Conservation (phyloP, 2,329 filamentous ascomycete species). For the Penicillium frequentans region DNA sequence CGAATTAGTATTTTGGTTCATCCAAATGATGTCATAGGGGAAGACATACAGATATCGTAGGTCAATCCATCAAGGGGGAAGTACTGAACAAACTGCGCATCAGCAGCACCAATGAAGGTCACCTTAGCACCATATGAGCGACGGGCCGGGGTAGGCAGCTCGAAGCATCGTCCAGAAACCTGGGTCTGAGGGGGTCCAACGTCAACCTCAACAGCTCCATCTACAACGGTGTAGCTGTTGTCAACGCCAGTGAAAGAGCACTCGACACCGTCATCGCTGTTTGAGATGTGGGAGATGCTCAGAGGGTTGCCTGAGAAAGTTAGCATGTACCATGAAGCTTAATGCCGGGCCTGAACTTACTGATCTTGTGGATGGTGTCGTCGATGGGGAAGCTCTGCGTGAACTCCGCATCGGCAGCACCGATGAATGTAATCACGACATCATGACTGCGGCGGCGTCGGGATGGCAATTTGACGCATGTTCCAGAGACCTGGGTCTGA, state of each 20-base stretch:
- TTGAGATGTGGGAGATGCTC: constrained; percentile 23
- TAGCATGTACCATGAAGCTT: not conserved
- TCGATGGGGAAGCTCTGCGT: constrained; percentile 17
- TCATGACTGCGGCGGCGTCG: not conserved
- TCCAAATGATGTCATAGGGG: not conserved
- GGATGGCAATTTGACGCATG: not conserved
- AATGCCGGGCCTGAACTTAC: constrained; percentile 5
- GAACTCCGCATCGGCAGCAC: constrained; percentile 21
- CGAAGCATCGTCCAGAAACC: constrained; percentile 14
- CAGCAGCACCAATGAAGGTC: constrained; percentile 14
- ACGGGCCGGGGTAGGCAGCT: not conserved
- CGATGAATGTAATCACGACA: constrained; percentile 3
- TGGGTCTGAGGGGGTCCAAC: constrained; percentile 28
- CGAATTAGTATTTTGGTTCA: not conserved
- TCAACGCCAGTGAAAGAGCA: constrained; percentile 25
- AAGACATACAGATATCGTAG: not conserved
- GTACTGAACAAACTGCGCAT: not conserved
- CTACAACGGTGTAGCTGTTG: constrained; percentile 16
- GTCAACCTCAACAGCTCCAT: constrained; percentile 14
- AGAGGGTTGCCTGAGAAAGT: constrained; percentile 15
- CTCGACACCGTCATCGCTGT: constrained; percentile 1
- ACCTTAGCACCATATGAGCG: not conserved
- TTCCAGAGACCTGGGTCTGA: constrained; percentile 24
- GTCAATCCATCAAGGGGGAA: not conserved
- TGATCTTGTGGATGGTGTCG: constrained; percentile 11